phyloP scores from a whole-genome alignment of 2,329 filamentous ascomycete genomes.

The Rasamsonia emersonii region DNA sequence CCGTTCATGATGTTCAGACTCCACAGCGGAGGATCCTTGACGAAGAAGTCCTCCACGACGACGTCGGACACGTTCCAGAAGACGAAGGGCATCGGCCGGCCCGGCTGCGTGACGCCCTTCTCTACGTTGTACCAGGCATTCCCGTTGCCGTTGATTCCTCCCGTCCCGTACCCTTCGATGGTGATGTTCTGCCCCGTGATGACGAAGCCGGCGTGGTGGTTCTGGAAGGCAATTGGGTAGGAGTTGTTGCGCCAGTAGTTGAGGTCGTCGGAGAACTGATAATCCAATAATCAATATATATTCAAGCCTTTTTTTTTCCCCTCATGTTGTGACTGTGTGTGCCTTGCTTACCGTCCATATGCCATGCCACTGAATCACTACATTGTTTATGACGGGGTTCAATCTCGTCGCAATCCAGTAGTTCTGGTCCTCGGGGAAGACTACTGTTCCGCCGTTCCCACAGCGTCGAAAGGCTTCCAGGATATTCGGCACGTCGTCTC shows the following conservation, averaged over 20 bases:
- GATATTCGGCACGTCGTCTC: slow-evolving; percentile 35
- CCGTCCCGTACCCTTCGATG: slow-evolving; percentile 45
- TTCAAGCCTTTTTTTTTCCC: not conserved
- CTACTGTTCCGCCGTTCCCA: slow-evolving; percentile 34
- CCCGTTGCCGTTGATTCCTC: slow-evolving; percentile 48
- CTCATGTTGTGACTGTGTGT: slow-evolving; percentile 7
- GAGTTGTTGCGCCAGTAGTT: slow-evolving; percentile 47
- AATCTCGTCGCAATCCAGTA: slow-evolving; percentile 45
- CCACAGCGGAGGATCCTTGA: slow-evolving; percentile 47
- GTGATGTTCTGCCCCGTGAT: slow-evolving; percentile 42
- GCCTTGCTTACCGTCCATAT: slow-evolving; percentile 45
- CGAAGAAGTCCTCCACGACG: slow-evolving; percentile 43
- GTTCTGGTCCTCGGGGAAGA: slow-evolving; percentile 42
- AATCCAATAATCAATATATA: not conserved
- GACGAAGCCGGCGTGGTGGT: slow-evolving; percentile 47
- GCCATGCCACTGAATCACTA: slow-evolving; percentile 46
- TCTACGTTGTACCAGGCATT: slow-evolving; percentile 48
- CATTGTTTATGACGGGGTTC: slow-evolving; percentile 43
- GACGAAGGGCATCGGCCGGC: slow-evolving; percentile 50
- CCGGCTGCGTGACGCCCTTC: slow-evolving; percentile 37
- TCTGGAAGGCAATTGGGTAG: slow-evolving; percentile 47
- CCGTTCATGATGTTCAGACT: slow-evolving; percentile 51
- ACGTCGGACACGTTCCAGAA: slow-evolving; percentile 52
- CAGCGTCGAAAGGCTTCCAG: slow-evolving; percentile 33
- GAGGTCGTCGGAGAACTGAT: slow-evolving; percentile 42